These are phyloP conservation scores for Cryptococcus sp. DNA, from an alignment of 1,284 basidiomycete genomes.

Conservation along the genomic window DNA sequence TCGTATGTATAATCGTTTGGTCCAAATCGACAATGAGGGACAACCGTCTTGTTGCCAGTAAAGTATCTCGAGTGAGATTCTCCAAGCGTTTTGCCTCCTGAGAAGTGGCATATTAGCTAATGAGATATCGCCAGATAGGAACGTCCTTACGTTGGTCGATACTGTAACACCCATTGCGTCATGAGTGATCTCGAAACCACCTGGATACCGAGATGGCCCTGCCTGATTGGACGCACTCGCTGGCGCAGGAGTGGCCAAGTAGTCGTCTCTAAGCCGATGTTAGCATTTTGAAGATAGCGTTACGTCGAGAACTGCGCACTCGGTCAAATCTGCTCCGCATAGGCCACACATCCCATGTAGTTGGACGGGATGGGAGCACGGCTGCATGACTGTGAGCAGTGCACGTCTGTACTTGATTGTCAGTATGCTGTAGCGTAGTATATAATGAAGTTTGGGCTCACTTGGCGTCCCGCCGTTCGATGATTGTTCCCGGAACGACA, in stretches of 20 bases:
- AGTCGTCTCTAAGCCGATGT: constrained; percentile 65
- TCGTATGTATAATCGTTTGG: constrained; percentile 98
- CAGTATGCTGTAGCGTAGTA: constrained; percentile 53
- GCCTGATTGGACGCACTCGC: constrained; percentile 73
- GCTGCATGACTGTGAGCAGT: constrained; percentile 70
- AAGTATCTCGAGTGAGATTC: constrained; percentile 71
- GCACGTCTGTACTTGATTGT: constrained; percentile 43
- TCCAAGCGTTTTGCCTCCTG: constrained; percentile 89
- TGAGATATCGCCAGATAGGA: neutral
- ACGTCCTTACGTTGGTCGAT: constrained; percentile 43
- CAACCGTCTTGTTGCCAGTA: constrained; percentile 75
- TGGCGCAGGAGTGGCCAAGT: constrained; percentile 77
- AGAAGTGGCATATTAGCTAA: constrained; percentile 59
- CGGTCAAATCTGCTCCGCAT: constrained; percentile 91
- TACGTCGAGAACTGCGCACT: constrained; percentile 59
- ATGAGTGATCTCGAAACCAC: constrained; percentile 51
- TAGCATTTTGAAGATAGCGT: neutral
- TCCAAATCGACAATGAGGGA: constrained; percentile 97
- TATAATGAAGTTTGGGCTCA: constrained; percentile 28
- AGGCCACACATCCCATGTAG: constrained; percentile 87
- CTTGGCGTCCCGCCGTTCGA: constrained; percentile 38
- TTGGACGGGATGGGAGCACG: constrained; percentile 92
- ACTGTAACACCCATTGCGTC: constrained; percentile 54
- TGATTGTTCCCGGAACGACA: constrained; percentile 31
- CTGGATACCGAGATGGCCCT: constrained; percentile 37